Base-by-base conservation (phyloP, 164 flowering plant species). In the Magnolia officinalis region DNA sequence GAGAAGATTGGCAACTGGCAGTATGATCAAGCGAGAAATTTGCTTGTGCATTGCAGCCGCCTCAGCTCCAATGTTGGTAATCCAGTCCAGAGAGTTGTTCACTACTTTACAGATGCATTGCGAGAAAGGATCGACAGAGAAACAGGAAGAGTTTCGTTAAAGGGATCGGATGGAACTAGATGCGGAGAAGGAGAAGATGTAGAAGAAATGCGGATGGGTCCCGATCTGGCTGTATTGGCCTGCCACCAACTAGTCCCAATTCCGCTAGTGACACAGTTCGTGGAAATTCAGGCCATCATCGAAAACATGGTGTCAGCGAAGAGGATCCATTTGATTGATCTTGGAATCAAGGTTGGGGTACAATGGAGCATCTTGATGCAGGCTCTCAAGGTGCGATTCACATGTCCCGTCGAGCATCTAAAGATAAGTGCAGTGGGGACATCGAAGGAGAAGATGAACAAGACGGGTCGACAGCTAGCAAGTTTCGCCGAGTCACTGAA, bases 61-160 rank as follows among this genome's bases (percentile, higher is more conserved):
- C 61, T 78, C 77, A 80, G 85, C 68, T 86, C 89, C 8, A 26
- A 14, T 9, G 64, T 66, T 0, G 88, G 88, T 16, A 85, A 71
- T 67, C 83, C 90, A 0, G 83, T 90, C 23, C 83, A 89, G 55
- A 76, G 90, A 58, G 75, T 89, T 13, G 90, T 82, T n/a, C 81
- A 78, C 75, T 84, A 89, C 52, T 88, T 88, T 21, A 75, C 88
- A n/a, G 81, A 79, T 72, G 94, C 88, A 66, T 86, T 90, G 19
- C 77, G 76, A 5, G 88, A 84, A 63, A 87, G 74, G 76, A 87
- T 89, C 19, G 81, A 85, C 71, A 72, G 79, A 58, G 89, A 84
- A 80, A 84, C 84, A 0, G 86, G 88, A 73, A 81, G 78, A 70
- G 65, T 77, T 8, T 31, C 80, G 18, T 45, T 74, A 0, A 78